Conservation (phyloP, 257 asterid species). For the Jacaranda copaia region DNA sequence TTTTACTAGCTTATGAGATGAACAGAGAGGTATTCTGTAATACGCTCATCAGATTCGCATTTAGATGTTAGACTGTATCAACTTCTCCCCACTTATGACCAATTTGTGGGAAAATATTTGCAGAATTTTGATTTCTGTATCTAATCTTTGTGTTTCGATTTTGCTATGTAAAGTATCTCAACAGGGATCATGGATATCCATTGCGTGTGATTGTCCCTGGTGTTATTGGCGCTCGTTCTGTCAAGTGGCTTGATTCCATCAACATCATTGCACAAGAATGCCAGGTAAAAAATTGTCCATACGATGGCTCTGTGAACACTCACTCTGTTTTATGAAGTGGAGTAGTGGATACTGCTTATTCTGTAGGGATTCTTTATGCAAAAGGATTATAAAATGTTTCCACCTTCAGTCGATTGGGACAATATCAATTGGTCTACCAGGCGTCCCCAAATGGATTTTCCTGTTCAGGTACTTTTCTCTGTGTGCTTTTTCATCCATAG, state of each 20-base stretch:
- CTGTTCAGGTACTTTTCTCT: conserved; percentile 75
- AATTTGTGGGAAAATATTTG: too few species aligned
- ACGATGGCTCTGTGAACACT: conserved; percentile 26
- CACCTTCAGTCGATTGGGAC: conserved; percentile 96
- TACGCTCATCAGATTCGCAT: too few species aligned
- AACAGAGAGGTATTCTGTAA: conserved; percentile 71
- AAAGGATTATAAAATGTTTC: conserved; percentile 97
- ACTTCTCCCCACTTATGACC: too few species aligned
- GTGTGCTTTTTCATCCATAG: conserved; percentile 3
- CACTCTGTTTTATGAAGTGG: conserved; percentile 25
- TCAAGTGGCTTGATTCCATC: conserved; percentile 97
- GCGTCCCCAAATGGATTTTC: conserved; percentile 91
- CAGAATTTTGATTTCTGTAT: conserved; percentile 1
- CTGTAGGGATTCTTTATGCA: conserved; percentile 94
- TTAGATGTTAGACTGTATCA: too few species aligned
- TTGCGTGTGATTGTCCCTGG: conserved; percentile 98
- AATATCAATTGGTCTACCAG: conserved; percentile 94
- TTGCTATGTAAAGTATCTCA: conserved; percentile 58
- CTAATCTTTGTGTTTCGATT: conserved; percentile 20
- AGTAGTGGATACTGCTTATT: conserved; percentile 34
- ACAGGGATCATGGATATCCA: conserved; percentile 99
- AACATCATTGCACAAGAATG: conserved; percentile 83
- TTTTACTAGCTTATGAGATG: conserved; percentile 87
- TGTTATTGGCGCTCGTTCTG: conserved; percentile 98
- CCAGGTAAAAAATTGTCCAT: conserved; percentile 58